These are phyloP conservation scores for Fraxinus pennsylvanica DNA, from an alignment of 257 asterid genomes.

Conservation along the genomic window DNA sequence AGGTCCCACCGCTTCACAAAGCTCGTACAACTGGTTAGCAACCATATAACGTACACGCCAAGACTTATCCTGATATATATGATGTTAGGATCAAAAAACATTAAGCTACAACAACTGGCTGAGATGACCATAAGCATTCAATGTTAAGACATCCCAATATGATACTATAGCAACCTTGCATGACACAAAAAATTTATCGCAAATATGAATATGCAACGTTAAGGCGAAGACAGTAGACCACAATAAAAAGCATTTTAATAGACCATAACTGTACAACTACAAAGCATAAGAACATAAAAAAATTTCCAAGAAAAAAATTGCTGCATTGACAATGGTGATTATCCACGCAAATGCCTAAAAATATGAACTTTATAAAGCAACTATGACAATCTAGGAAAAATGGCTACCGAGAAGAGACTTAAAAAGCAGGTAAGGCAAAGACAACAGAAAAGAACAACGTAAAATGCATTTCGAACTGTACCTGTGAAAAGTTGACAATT, in stretches of 20 bases:
- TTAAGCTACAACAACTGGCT: conserved; percentile 18
- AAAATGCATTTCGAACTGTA: conserved; percentile 24
- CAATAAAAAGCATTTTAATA: conserved; percentile 1
- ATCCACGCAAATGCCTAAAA: neutral
- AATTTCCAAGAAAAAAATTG: neutral
- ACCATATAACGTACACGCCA: conserved; percentile 99
- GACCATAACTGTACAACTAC: conserved; percentile 1
- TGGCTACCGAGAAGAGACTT: neutral
- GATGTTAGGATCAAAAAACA: neutral
- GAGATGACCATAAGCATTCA: conserved; percentile 2
- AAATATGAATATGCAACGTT: conserved; percentile 6
- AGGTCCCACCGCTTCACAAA: conserved; percentile 98
- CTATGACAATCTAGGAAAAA: neutral
- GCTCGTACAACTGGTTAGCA: conserved; percentile 94
- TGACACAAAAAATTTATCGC: neutral
- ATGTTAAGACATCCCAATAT: neutral
- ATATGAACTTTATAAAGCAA: neutral
- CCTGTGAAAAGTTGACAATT: conserved; percentile 92
- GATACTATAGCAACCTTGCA: neutral
- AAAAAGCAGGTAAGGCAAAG: conserved; percentile 14
- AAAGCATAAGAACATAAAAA: neutral
- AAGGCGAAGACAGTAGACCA: conserved; percentile 7
- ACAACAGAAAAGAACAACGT: conserved; percentile 10
- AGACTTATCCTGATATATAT: conserved; percentile 76
- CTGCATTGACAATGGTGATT: neutral